Conservation (phyloP, 768 basidiomycete genomes). For the Hygrophorus pudorinus region DNA sequence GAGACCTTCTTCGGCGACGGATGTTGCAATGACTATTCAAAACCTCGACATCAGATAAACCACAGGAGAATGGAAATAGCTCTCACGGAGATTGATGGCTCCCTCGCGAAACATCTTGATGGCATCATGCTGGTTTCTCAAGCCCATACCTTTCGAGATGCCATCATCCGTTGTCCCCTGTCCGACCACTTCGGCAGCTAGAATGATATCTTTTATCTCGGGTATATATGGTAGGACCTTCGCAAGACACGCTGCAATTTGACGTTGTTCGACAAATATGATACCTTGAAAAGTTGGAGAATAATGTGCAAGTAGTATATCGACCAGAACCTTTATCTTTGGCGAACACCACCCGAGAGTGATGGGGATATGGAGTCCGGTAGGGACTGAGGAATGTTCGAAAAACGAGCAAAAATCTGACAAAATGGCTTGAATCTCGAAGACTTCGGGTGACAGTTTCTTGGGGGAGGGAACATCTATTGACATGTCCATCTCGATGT, state of each 20-base stretch:
- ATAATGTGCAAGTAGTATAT: conserved; percentile 46
- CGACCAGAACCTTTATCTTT: conserved; percentile 55
- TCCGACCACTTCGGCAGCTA: conserved; percentile 60
- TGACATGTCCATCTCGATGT: not conserved
- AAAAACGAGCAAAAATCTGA: conserved; percentile 31
- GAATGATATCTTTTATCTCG: conserved; percentile 44
- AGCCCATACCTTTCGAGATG: conserved; percentile 27
- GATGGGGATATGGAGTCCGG: conserved; percentile 29
- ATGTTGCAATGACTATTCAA: conserved; percentile 62
- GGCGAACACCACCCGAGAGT: conserved; percentile 61
- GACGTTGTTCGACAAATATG: conserved; percentile 81
- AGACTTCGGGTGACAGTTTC: conserved; percentile 29
- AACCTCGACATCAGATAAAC: conserved; percentile 3
- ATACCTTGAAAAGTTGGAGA: conserved; percentile 64
- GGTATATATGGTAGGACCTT: conserved; percentile 53
- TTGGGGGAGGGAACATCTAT: not conserved
- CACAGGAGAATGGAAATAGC: not conserved
- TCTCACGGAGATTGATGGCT: conserved; percentile 59
- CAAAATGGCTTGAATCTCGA: conserved; percentile 40
- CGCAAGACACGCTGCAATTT: conserved; percentile 63
- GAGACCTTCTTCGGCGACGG: conserved; percentile 87
- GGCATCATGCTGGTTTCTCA: conserved; percentile 43
- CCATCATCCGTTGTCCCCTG: conserved; percentile 44
- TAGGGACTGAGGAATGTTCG: conserved; percentile 19
- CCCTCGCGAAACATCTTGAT: conserved; percentile 58